phyloP scores from a whole-genome alignment of 345 rosid species.

The Passiflora organensis region DNA sequence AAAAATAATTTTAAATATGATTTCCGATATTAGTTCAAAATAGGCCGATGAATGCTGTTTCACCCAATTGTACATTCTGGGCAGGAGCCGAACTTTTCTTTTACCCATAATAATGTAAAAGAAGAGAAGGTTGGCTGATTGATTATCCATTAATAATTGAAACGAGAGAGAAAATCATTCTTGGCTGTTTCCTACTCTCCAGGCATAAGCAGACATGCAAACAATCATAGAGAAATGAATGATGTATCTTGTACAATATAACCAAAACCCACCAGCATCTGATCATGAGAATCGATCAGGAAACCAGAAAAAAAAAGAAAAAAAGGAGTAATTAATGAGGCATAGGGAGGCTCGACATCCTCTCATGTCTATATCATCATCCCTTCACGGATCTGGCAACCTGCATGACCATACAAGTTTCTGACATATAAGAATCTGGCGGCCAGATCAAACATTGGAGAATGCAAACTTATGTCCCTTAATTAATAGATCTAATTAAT shows the following conservation, averaged over 20 bases:
- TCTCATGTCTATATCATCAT: conserved; percentile 44
- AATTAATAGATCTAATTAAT: no score
- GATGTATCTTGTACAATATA: conserved; percentile 28
- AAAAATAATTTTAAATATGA: no score
- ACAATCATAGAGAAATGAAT: conserved; percentile 7
- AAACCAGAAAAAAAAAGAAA: not conserved
- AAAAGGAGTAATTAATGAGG: not conserved
- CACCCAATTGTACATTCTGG: no score
- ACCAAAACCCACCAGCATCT: no score
- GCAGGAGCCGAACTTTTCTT: no score
- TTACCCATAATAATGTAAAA: not conserved
- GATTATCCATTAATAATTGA: conserved; percentile 2
- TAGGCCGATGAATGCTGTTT: no score
- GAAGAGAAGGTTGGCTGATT: not conserved
- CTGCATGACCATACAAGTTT: conserved; percentile 24
- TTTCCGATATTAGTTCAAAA: no score
- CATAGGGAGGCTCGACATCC: conserved; percentile 36
- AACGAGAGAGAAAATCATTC: conserved; percentile 5
- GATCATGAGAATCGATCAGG: conserved; percentile 15
- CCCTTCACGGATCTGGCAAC: conserved; percentile 22
- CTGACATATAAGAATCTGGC: conserved; percentile 9
- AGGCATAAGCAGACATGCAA: conserved; percentile 17
- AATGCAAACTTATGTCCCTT: not conserved
- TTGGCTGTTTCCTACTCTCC: conserved; percentile 13
- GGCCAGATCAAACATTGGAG: no score